Conservation (phyloP, 2,329 filamentous ascomycete genomes). For the Ascochyta rabiei region DNA sequence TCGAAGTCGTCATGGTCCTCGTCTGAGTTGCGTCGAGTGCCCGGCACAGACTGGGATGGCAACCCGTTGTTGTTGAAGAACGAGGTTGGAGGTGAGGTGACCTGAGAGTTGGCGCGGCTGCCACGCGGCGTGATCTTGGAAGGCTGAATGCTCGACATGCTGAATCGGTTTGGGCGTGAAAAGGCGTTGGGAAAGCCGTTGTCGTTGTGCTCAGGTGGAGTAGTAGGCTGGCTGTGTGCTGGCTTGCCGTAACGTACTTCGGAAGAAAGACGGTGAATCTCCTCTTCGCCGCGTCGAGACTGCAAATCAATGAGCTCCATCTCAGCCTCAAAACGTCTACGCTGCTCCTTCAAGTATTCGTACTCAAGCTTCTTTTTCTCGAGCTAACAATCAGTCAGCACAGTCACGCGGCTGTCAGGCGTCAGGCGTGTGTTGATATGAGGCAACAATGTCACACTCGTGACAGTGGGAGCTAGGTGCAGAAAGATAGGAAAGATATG, state of each 20-base stretch:
- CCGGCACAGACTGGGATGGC: constrained; percentile 84
- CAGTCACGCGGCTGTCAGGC: constrained; percentile 23
- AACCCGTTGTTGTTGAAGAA: constrained; percentile 63
- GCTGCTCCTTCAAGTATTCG: constrained; percentile 87
- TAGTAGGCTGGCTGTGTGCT: constrained; percentile 87
- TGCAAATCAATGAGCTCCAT: constrained; percentile 89
- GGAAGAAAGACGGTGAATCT: constrained; percentile 83
- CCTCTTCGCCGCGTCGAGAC: constrained; percentile 80
- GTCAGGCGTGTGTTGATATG: constrained; percentile 17
- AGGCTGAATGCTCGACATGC: constrained; percentile 77
- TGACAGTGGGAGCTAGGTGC: constrained; percentile 5
- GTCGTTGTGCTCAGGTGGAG: constrained; percentile 90
- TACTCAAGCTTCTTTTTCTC: constrained; percentile 94
- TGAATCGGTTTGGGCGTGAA: constrained; percentile 85
- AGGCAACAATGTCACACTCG: constrained; percentile 23
- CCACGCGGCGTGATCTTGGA: constrained; percentile 70
- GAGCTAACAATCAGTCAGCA: constrained; percentile 63
- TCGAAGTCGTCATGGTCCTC: constrained; percentile 86
- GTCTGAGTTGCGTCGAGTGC: constrained; percentile 84
- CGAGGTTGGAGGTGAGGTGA: constrained; percentile 73
- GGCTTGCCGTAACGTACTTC: constrained; percentile 72
- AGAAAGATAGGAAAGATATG: constrained; percentile 23
- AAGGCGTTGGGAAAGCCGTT: constrained; percentile 79
- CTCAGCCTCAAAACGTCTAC: constrained; percentile 86
- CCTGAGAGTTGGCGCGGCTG: constrained; percentile 76